Evolutionary conservation across 257 asterid species (phyloP).

Genomic region (Hygrophila difformis): DNA sequence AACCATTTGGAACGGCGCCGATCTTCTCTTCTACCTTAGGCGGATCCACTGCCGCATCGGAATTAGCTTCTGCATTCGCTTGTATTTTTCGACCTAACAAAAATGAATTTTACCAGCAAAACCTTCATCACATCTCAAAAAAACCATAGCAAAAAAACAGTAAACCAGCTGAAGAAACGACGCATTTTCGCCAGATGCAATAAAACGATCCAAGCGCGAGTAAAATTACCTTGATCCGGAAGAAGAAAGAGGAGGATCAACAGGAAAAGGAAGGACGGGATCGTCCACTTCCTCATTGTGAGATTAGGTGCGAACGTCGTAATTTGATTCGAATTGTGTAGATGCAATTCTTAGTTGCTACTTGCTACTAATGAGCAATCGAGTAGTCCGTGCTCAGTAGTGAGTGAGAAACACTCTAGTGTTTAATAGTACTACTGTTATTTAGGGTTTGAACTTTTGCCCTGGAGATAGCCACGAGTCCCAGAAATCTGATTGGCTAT

Average conservation of each 20-base stretch:
- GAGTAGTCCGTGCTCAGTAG: background rate
- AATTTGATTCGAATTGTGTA: too few relatives aligned
- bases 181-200: too few relatives aligned
- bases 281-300: conserved; percentile 84
- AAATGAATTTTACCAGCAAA: background rate
- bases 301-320: background rate
- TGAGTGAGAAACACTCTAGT: too few relatives aligned
- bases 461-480: background rate
- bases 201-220: background rate
- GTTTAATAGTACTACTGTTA: too few relatives aligned
- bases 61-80: conserved; percentile 67
- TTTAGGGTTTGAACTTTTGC: background rate
- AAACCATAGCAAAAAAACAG: background rate
- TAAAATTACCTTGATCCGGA: conserved; percentile 73
- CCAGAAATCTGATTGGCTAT: background rate
- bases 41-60: conserved; percentile 63
- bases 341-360: too few relatives aligned
- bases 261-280: conserved; percentile 50
- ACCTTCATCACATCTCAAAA: background rate
- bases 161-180: background rate
- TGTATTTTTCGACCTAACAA: conserved; percentile 52
- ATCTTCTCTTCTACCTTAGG: conserved; percentile 84
- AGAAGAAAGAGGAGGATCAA: conserved; percentile 58
- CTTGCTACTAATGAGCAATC: background rate
- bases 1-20: conserved; percentile 74